Percentiles rank a stretch among this genome's conserved stretches.
Conservation (phyloP, 441 rosid species). For the Populus hybrid region DNA sequence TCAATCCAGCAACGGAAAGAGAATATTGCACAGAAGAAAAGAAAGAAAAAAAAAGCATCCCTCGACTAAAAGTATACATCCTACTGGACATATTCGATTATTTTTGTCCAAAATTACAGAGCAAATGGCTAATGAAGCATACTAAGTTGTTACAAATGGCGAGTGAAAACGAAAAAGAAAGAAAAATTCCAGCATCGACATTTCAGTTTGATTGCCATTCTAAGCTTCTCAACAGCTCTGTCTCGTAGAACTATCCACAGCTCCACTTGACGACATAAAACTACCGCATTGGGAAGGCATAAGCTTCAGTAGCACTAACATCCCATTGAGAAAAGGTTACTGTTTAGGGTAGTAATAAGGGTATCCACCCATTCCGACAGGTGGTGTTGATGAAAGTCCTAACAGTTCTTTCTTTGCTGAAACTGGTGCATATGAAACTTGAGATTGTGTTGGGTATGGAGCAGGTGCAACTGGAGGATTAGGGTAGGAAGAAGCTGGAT, state of each 20-base stretch:
- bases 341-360: conserved; percentile 42
- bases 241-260: not conserved
- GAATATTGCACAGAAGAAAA: no score
- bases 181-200: not conserved
- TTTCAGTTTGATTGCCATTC: conserved; percentile 6
- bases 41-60: no score
- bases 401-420: conserved; percentile 36
- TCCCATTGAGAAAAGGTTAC: conserved; percentile 1
- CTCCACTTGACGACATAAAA: not conserved
- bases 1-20: no score
- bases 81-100: no score
- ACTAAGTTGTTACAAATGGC: not conserved
- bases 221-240: not conserved
- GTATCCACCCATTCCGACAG: conserved; percentile 46
- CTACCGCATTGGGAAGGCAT: not conserved
- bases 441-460: conserved; percentile 35
- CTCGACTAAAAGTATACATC: no score
- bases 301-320: not conserved
- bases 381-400: conserved; percentile 29
- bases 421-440: conserved; percentile 30
- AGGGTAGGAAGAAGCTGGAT: conserved; percentile 33
- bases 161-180: no score
- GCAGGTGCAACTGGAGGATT: conserved; percentile 35
- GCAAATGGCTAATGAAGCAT: no score
- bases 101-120: no score